Conservation (phyloP, 768 basidiomycete genomes). For the Bullera alba region DNA sequence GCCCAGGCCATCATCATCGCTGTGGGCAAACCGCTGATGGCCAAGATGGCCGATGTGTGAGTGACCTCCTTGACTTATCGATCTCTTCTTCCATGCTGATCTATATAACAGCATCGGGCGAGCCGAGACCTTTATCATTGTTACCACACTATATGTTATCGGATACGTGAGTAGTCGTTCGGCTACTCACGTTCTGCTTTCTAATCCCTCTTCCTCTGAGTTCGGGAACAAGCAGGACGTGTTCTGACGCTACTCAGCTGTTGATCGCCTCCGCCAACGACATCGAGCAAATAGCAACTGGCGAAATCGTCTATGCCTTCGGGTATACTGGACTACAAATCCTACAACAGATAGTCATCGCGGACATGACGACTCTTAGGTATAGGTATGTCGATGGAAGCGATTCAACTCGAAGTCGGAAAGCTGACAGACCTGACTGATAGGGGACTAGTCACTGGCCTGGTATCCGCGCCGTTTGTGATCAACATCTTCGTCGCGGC, state of each 20-base stretch:
- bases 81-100: neutral
- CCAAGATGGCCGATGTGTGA: constrained; percentile 63
- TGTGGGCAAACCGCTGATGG: constrained; percentile 62
- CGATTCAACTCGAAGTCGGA: neutral
- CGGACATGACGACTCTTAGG: constrained; percentile 48
- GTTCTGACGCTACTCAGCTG: neutral
- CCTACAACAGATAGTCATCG: constrained; percentile 48
- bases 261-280: neutral
- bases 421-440: neutral
- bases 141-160: constrained; percentile 58
- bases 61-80: constrained; percentile 5
- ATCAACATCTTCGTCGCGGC: constrained; percentile 47
- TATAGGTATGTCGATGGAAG: constrained; percentile 43
- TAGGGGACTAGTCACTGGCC: constrained; percentile 32
- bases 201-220: neutral
- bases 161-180: constrained; percentile 48
- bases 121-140: constrained; percentile 57
- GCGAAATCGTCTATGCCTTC: neutral
- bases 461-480: constrained; percentile 44
- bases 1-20: constrained; percentile 46
- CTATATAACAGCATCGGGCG: constrained; percentile 51
- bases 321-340: constrained; percentile 46
- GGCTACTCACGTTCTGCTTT: neutral
- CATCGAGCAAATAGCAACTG: neutral
- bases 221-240: neutral